Conservation (phyloP, 805 yeast genomes). For the Yarrowia keelungensis region DNA sequence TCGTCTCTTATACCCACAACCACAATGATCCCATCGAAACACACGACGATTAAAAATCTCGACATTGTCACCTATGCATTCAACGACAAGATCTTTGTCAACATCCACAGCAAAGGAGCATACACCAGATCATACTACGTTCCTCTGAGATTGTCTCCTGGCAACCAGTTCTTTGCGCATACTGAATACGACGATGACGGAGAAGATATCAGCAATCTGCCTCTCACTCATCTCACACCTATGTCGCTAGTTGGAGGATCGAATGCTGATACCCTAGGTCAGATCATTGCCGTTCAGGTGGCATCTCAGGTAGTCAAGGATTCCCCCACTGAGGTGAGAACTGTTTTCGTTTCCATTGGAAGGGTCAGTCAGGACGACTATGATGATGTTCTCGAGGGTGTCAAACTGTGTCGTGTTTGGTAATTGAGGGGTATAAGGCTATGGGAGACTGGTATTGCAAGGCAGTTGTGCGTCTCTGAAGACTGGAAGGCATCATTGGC, state of each 20-base stretch:
- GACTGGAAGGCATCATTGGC: too few species aligned
- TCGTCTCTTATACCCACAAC: neutral
- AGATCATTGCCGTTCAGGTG: conserved; percentile 34
- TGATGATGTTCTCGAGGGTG: conserved; percentile 15
- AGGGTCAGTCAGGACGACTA: conserved; percentile 24
- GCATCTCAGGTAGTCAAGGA: conserved; percentile 29
- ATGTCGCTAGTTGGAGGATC: conserved; percentile 44
- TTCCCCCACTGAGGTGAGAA: conserved; percentile 28
- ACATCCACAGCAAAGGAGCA: conserved; percentile 47
- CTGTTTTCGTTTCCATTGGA: conserved; percentile 28
- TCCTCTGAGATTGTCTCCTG: conserved; percentile 41
- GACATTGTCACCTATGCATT: conserved; percentile 47
- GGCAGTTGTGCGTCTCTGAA: too few species aligned
- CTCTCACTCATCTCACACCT: conserved; percentile 45
- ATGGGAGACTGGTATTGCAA: too few species aligned
- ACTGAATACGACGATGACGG: conserved; percentile 34
- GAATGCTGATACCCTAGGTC: conserved; percentile 37
- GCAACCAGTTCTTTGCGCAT: conserved; percentile 34
- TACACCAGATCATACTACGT: conserved; percentile 46
- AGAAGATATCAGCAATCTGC: conserved; percentile 39
- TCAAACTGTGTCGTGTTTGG: conserved; percentile 24
- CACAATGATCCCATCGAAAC: conserved; percentile 34
- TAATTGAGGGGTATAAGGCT: neutral
- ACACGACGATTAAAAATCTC: conserved; percentile 43
- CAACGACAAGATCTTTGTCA: conserved; percentile 47